Conservation (phyloP, 2,329 filamentous ascomycete species). For the Penicillium sp. region DNA sequence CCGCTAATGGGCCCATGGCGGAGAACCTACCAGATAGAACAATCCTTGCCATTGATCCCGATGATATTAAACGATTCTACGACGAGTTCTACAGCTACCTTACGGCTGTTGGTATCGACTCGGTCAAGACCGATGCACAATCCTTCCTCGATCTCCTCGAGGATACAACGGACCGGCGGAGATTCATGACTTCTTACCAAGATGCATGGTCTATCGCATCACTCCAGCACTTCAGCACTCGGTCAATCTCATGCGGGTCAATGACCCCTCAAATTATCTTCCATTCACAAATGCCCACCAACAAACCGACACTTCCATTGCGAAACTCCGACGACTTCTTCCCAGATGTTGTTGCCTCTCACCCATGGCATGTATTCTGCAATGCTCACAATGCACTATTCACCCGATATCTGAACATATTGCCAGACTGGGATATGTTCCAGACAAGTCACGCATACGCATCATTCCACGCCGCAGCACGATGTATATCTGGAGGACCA, state of each 20-base stretch:
- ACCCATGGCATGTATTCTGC: conserved; percentile 92
- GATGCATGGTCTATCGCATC: conserved; percentile 81
- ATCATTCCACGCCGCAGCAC: conserved; percentile 82
- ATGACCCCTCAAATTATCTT: conserved; percentile 84
- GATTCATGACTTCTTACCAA: conserved; percentile 73
- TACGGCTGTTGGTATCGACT: conserved; percentile 69
- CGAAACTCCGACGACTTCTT: conserved; percentile 92
- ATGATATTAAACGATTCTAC: conserved; percentile 76
- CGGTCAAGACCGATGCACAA: conserved; percentile 90
- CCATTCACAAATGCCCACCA: conserved; percentile 75
- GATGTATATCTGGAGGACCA: conserved; percentile 86
- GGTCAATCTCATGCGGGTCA: conserved; percentile 92
- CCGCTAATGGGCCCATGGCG: conserved; percentile 49
- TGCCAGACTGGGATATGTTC: conserved; percentile 84
- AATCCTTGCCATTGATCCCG: conserved; percentile 71
- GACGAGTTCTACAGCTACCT: conserved; percentile 90
- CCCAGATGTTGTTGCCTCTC: conserved; percentile 73
- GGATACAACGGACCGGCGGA: conserved; percentile 66
- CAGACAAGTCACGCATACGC: conserved; percentile 69
- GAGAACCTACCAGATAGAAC: conserved; percentile 43
- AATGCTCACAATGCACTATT: conserved; percentile 88
- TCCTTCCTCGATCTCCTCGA: conserved; percentile 79
- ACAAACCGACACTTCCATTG: conserved; percentile 69
- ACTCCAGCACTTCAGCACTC: conserved; percentile 73
- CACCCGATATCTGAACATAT: conserved; percentile 77